These are phyloP conservation scores for Linnemannia schmuckeri DNA, from an alignment of 192 early-diverging fungal genomes.

Conservation along the genomic window DNA sequence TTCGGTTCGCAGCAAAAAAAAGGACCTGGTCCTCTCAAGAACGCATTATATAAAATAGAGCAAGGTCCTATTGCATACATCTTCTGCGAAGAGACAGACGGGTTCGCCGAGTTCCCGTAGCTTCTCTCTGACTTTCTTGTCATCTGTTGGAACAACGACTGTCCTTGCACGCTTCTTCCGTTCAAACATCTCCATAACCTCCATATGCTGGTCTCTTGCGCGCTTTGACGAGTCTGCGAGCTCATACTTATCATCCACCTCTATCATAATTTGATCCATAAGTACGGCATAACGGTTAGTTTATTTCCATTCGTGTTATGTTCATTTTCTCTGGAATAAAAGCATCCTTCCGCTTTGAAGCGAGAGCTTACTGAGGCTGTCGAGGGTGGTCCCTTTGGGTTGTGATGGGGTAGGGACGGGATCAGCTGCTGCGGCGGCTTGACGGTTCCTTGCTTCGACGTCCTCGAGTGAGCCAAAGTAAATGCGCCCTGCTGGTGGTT, in stretches of 20 bases:
- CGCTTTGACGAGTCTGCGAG: conserved; percentile 59
- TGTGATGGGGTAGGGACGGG: neutral
- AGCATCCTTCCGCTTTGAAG: neutral
- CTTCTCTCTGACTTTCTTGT: conserved; percentile 77
- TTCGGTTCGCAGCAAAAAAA: neutral
- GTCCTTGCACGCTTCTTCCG: conserved; percentile 80
- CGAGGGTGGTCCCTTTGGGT: conserved; percentile 18
- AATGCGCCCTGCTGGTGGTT: conserved; percentile 63
- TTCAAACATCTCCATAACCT: conserved; percentile 78
- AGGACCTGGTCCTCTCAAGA: neutral
- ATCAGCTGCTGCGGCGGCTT: conserved; percentile 28
- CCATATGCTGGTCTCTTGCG: conserved; percentile 64
- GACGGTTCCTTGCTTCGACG: conserved; percentile 62
- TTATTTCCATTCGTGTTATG: neutral
- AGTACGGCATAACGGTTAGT: neutral
- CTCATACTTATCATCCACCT: conserved; percentile 56
- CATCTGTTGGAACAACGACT: conserved; percentile 93
- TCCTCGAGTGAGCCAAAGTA: conserved; percentile 74
- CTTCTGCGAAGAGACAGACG: conserved; percentile 95
- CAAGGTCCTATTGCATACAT: conserved; percentile 64
- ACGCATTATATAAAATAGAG: neutral
- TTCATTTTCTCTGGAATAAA: neutral
- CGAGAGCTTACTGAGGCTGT: conserved; percentile 28
- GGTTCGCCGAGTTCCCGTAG: conserved; percentile 88
- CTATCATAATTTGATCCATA: conserved; percentile 6